Evolutionary conservation across 495 filamentous ascomycete genomes (phyloP).

Genomic region (Rhypophila decipiens): DNA sequence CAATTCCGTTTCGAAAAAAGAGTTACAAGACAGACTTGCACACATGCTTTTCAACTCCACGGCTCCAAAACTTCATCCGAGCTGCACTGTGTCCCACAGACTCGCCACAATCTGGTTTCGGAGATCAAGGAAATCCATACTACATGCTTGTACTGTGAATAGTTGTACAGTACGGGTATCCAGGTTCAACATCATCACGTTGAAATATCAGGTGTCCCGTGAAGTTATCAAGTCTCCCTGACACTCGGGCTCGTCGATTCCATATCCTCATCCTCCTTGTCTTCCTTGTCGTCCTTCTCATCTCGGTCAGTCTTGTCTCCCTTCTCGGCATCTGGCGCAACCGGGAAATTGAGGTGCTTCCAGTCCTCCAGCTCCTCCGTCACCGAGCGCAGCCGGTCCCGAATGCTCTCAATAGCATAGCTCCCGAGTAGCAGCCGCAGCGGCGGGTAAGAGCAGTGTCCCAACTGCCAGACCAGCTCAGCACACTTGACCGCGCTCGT

Average conservation of each 20-base stretch:
- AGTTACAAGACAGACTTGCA: too few species aligned
- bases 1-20: too few species aligned
- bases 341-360: conserved; percentile 66
- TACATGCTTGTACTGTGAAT: too few species aligned
- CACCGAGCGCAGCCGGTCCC: conserved; percentile 79
- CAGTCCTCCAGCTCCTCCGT: conserved; percentile 95
- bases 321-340: conserved; percentile 27
- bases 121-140: too few species aligned
- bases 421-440: conserved; percentile 77
- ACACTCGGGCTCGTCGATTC: conserved; percentile 11
- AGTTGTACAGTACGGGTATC: too few species aligned
- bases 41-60: too few species aligned
- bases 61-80: too few species aligned
- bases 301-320: conserved; percentile 18
- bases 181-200: too few species aligned
- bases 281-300: conserved; percentile 24
- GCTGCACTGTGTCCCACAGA: too few species aligned
- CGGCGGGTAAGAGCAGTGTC: conserved; percentile 86
- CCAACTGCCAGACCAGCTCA: conserved; percentile 95
- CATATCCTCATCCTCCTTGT: conserved; percentile 13
- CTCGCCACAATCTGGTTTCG: too few species aligned
- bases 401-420: conserved; percentile 91
- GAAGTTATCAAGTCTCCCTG: conserved; percentile 1
- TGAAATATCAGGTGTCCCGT: too few species aligned
- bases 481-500: conserved; percentile 89